Conservation (phyloP, 768 basidiomycete genomes). For the Neoboletus magnificus region DNA sequence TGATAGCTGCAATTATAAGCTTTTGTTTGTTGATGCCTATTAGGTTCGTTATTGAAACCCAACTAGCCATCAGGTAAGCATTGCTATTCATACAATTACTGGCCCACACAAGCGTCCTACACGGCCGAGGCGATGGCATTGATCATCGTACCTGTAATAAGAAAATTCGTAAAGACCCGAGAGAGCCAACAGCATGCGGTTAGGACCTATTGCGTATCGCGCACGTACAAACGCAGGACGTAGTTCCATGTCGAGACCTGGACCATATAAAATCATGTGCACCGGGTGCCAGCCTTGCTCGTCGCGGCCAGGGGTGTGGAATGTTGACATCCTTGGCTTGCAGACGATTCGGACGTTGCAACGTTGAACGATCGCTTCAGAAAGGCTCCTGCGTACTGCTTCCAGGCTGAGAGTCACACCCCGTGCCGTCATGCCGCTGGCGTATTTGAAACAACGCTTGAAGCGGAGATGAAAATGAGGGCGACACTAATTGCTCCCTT, state of each 20-base stretch:
- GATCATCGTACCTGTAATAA: slow-evolving; percentile 8
- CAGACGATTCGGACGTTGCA: slow-evolving; percentile 16
- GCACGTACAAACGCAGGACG: background rate
- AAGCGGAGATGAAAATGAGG: slow-evolving; percentile 28
- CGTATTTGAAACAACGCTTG: slow-evolving; percentile 19
- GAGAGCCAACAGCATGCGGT: background rate
- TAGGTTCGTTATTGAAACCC: slow-evolving; percentile 38
- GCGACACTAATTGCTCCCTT: slow-evolving; percentile 22
- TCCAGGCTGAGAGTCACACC: slow-evolving; percentile 8
- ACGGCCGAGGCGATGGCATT: slow-evolving; percentile 6
- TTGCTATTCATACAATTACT: slow-evolving; percentile 19
- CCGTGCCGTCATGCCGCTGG: slow-evolving; percentile 28
- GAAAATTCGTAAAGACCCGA: background rate
- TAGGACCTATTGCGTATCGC: slow-evolving; percentile 1
- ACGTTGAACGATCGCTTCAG: slow-evolving; percentile 13
- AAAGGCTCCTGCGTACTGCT: slow-evolving; percentile 24
- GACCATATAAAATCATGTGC: background rate
- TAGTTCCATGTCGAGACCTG: background rate
- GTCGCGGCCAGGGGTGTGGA: background rate
- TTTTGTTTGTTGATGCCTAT: slow-evolving; percentile 39
- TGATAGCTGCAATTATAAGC: slow-evolving; percentile 39
- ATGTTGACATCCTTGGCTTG: slow-evolving; percentile 1
- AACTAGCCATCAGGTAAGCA: slow-evolving; percentile 36
- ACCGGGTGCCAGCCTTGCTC: background rate
- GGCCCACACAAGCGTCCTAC: slow-evolving; percentile 6